Percentiles rank a stretch among this genome's conserved stretches.
phyloP scores from a whole-genome alignment of 1,139 yeast genomes.

The Debaryomycetaceae sp. region DNA sequence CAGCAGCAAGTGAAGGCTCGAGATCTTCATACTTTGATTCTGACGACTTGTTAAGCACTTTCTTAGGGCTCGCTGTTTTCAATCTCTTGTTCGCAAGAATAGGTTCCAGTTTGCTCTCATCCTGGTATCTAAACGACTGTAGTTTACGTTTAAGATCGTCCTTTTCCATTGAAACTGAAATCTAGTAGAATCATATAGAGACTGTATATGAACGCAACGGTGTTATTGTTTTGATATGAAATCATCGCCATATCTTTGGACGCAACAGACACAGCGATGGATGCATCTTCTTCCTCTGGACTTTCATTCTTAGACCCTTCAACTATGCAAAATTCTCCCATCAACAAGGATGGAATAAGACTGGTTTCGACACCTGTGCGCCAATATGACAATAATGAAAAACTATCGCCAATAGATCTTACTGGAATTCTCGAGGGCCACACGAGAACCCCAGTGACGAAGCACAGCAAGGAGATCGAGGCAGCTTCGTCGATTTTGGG shows the following conservation, averaged over 20 bases:
- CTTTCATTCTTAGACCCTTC: constrained; percentile 8
- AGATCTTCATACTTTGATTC: constrained; percentile 19
- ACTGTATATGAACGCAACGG: constrained; percentile 1
- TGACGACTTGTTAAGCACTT: constrained; percentile 1
- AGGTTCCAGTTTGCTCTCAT: neutral
- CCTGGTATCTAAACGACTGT: constrained; percentile 14
- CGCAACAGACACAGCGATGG: constrained; percentile 3
- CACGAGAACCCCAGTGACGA: constrained; percentile 3
- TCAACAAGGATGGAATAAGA: constrained; percentile 10
- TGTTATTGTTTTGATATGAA: neutral
- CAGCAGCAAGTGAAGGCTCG: constrained; percentile 30
- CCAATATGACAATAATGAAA: constrained; percentile 2
- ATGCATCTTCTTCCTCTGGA: constrained; percentile 7
- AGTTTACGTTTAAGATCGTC: constrained; percentile 11
- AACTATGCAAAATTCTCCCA: constrained; percentile 8
- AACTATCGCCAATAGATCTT: constrained; percentile 6
- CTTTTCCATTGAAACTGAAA: constrained; percentile 5
- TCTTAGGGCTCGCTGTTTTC: constrained; percentile 2
- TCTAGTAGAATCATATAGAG: neutral
- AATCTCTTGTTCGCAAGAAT: neutral
- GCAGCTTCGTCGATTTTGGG: constrained; percentile 7
- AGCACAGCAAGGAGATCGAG: constrained; percentile 1
- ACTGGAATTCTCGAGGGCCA: constrained; percentile 3
- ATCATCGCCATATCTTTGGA: neutral
- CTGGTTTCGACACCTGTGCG: constrained; percentile 13